Base-by-base conservation (phyloP, 2,329 filamentous ascomycete species). In the Biscogniauxia marginata region DNA sequence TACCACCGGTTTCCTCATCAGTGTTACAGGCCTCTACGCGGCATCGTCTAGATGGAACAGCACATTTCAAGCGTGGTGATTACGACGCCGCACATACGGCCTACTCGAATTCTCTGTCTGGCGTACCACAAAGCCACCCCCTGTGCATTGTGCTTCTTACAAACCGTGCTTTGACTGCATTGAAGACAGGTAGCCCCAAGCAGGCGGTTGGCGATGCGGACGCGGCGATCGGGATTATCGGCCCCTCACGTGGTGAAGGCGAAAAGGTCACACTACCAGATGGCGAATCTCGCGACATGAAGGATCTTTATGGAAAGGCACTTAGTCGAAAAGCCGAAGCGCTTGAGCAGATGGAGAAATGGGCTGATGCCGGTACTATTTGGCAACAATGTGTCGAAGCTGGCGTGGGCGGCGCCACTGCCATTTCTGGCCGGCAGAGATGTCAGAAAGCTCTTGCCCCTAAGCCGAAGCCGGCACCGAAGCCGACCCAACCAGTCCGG, bases 241-340 rank as follows among this genome's bases (percentile, higher is more conserved):
- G 95, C 0, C 79, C 86, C 0, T 83, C 84, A 2, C 88, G 85
- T 60, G 95, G 95, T 3, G 87, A 92, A 63, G 86, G 85, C 18
- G 95, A 99, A 74, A 84, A 77, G 6, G 91, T 99, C 46, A 81
- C 88, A 19, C 78, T 96, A 0, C 81, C 78, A n/a, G 75, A 75
- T 44, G 82, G 86, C 30, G 81, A 87, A 54, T 77, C 78, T 19
- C 95, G 96, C 63, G 88, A 93, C 49, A 96, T 99, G 90, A 89
- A 85, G 61, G 93, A 96, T 18, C 90, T 96, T 60, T 98, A 89
- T 69, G 93, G 91, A 52, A 99, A 98, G 73, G 93, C 93, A 0
- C 77, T 98, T 24, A 93, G 90, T 75, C 88, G 95, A 53, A 98
- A 98, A 77, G 95, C 95, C 0, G 95, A 99, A 74, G 95, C 92